Percentiles rank a stretch among this genome's conserved stretches.
Conservation (phyloP, 768 basidiomycete genomes). For the Sarcodon sp. region DNA sequence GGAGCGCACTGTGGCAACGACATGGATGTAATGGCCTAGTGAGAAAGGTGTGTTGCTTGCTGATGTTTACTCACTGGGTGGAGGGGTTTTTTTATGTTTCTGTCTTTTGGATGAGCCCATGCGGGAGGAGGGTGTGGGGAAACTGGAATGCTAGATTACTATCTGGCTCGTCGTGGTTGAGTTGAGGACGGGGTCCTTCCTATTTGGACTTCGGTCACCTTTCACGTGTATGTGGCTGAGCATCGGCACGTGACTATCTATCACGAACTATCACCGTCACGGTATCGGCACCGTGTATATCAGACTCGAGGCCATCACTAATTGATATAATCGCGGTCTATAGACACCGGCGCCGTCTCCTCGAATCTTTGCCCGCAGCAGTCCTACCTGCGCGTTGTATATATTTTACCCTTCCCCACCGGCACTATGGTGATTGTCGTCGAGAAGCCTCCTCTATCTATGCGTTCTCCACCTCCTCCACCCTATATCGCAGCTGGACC, state of each 20-base stretch:
- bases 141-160: not conserved
- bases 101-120: slow-evolving; percentile 31
- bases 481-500: slow-evolving; percentile 19
- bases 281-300: slow-evolving; percentile 1
- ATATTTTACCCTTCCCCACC: slow-evolving; percentile 1
- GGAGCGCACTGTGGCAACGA: slow-evolving; percentile 30
- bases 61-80: slow-evolving; percentile 24
- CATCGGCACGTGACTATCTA: not conserved
- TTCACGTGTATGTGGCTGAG: slow-evolving; percentile 1
- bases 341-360: not conserved
- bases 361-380: not conserved
- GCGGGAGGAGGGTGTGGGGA: slow-evolving; percentile 11
- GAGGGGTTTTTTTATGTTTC: slow-evolving; percentile 16
- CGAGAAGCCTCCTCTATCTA: slow-evolving; percentile 20
- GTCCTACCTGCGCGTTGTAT: slow-evolving; percentile 1
- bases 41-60: not conserved
- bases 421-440: slow-evolving; percentile 38
- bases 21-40: not conserved
- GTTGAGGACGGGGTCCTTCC: slow-evolving; percentile 13
- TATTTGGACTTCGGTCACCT: slow-evolving; percentile 15
- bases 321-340: not conserved
- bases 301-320: not conserved
- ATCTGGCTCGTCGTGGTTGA: slow-evolving; percentile 1
- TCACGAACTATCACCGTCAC: slow-evolving; percentile 2
- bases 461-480: slow-evolving; percentile 19